Conservation (phyloP, 306 rosid species). For the Prunus kanzakura region DNA sequence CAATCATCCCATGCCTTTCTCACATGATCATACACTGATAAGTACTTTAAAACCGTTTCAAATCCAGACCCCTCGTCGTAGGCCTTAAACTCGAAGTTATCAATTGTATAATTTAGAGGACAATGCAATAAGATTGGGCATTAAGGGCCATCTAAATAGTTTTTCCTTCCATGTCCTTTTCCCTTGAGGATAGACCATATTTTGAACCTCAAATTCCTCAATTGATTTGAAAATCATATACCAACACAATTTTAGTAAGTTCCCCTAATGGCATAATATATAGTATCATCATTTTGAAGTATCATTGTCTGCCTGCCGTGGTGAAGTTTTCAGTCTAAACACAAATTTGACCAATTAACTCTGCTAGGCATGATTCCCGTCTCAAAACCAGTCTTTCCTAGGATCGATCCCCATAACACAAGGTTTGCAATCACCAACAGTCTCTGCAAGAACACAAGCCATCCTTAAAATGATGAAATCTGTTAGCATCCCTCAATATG, state of each 20-base stretch:
- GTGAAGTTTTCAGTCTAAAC: not conserved
- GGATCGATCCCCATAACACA: not conserved
- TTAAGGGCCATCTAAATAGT: too few relatives aligned
- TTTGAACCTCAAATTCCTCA: too few relatives aligned
- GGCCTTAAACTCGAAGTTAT: not conserved
- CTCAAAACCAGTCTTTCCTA: not conserved
- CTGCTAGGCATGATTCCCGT: not conserved
- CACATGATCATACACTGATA: not conserved
- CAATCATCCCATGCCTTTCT: not conserved
- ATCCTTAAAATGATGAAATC: slow-evolving; percentile 31
- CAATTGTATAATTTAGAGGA: too few relatives aligned
- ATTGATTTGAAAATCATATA: not conserved
- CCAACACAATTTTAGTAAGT: not conserved
- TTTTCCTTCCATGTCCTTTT: too few relatives aligned
- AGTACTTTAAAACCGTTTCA: not conserved
- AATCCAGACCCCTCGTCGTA: not conserved
- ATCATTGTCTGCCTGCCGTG: not conserved
- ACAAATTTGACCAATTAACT: not conserved
- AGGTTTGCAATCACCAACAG: slow-evolving; percentile 18
- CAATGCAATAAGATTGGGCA: too few relatives aligned
- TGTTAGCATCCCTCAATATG: slow-evolving; percentile 26
- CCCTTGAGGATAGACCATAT: too few relatives aligned
- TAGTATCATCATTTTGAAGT: too few relatives aligned
- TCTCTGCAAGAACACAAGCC: slow-evolving; percentile 30
- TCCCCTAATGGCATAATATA: not conserved